These are phyloP conservation scores for Fusarium tricinctum DNA, from an alignment of 2,329 filamentous ascomycete genomes.

Conservation along the genomic window DNA sequence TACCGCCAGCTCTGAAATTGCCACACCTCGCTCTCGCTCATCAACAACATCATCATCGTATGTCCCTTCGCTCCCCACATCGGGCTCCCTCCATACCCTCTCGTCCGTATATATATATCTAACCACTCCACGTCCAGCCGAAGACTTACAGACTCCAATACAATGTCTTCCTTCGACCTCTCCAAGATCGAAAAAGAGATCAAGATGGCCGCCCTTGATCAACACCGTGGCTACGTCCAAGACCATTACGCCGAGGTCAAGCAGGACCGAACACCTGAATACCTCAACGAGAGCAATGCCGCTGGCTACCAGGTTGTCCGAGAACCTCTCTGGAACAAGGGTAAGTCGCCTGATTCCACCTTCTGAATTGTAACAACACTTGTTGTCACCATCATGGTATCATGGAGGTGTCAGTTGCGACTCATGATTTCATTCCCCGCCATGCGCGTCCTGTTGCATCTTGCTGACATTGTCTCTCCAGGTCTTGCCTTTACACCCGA, in stretches of 20 bases:
- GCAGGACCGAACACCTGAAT: constrained; percentile 67
- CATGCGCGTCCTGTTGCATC: constrained; percentile 4
- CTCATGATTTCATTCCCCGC: background rate
- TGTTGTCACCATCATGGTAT: constrained; percentile 31
- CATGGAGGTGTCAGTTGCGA: constrained; percentile 4
- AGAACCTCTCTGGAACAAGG: constrained; percentile 76
- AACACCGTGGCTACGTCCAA: constrained; percentile 71
- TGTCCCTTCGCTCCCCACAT: constrained; percentile 60
- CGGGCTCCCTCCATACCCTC: constrained; percentile 58
- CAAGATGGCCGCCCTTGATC: constrained; percentile 72
- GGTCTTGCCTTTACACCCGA: constrained; percentile 75
- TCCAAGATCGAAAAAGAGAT: constrained; percentile 70
- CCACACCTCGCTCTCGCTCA: constrained; percentile 64
- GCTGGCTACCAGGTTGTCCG: constrained; percentile 72
- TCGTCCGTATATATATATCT: constrained; percentile 65
- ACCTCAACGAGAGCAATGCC: constrained; percentile 65
- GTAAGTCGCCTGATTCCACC: constrained; percentile 56
- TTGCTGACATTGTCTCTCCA: constrained; percentile 50
- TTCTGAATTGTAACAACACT: constrained; percentile 26
- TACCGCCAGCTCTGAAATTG: constrained; percentile 65
- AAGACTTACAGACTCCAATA: constrained; percentile 67
- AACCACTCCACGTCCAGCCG: constrained; percentile 65
- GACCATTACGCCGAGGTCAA: constrained; percentile 69
- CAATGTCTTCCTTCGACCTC: constrained; percentile 70
- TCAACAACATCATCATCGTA: constrained; percentile 65